phyloP scores from a whole-genome alignment of 176 grass and related monocot species.

The Carex scoparia region DNA sequence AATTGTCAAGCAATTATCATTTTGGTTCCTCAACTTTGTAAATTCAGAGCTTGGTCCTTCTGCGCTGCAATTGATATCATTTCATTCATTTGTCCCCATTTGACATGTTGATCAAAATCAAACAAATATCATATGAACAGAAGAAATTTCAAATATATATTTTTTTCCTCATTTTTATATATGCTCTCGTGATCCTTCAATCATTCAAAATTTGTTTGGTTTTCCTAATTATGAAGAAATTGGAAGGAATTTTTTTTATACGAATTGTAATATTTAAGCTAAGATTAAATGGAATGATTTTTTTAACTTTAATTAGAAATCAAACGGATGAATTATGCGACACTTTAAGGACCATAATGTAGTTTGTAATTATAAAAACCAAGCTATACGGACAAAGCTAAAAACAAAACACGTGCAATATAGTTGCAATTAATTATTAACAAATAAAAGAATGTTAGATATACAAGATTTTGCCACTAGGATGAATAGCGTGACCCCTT shows the following conservation, averaged over 20 bases:
- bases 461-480: neutral
- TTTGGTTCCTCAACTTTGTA: neutral
- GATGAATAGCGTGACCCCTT: neutral
- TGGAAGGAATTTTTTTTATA: neutral
- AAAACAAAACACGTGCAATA: constrained; percentile 22
- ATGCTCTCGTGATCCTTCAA: neutral
- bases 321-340: neutral
- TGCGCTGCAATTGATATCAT: neutral
- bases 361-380: neutral
- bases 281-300: neutral
- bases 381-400: constrained; percentile 2
- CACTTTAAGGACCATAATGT: neutral
- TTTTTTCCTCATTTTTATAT: neutral
- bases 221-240: neutral
- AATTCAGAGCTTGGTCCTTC: neutral
- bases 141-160: neutral
- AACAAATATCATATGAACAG: neutral
- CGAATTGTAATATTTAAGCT: neutral
- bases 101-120: neutral
- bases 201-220: neutral
- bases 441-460: neutral
- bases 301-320: neutral
- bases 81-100: neutral
- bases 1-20: neutral
- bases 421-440: neutral